Evolutionary conservation across 2,329 filamentous ascomycete genomes (phyloP).

Genomic region (Penicillium italicum): DNA sequence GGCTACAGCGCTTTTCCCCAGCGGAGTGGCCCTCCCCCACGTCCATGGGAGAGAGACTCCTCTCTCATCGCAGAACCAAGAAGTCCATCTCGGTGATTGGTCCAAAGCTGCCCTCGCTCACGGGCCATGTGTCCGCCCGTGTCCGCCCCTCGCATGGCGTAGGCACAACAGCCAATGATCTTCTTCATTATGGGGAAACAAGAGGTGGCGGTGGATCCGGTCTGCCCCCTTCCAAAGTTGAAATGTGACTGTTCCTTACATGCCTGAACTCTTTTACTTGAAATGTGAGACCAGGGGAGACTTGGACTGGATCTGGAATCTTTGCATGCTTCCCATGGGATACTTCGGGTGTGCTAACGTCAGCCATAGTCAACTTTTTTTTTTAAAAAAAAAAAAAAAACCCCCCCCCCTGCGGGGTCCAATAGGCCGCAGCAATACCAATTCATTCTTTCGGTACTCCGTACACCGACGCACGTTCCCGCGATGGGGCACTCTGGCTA

Average conservation of each 20-base stretch:
- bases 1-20: not conserved
- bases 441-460: not conserved
- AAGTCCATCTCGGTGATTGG: slow-evolving; percentile 13
- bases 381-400: too few relatives aligned
- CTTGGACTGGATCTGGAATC: too few relatives aligned
- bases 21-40: not conserved
- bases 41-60: not conserved
- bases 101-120: slow-evolving; percentile 2
- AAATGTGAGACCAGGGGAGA: not conserved
- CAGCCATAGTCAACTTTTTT: not conserved
- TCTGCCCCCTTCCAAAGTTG: slow-evolving; percentile 8
- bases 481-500: not conserved
- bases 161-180: slow-evolving; percentile 16
- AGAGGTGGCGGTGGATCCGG: slow-evolving; percentile 19
- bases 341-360: too few relatives aligned
- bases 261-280: not conserved
- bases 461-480: not conserved
- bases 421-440: not conserved
- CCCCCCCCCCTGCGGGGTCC: not conserved
- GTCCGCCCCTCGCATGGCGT: slow-evolving; percentile 28
- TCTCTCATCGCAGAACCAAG: slow-evolving; percentile 5
- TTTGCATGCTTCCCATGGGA: too few relatives aligned
- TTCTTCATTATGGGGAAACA: slow-evolving; percentile 10
- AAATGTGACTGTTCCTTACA: slow-evolving; percentile 10
- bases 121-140: slow-evolving; percentile 28